Base-by-base conservation (phyloP, 2,329 filamentous ascomycete genomes). In the Colletotrichum spaethianum region DNA sequence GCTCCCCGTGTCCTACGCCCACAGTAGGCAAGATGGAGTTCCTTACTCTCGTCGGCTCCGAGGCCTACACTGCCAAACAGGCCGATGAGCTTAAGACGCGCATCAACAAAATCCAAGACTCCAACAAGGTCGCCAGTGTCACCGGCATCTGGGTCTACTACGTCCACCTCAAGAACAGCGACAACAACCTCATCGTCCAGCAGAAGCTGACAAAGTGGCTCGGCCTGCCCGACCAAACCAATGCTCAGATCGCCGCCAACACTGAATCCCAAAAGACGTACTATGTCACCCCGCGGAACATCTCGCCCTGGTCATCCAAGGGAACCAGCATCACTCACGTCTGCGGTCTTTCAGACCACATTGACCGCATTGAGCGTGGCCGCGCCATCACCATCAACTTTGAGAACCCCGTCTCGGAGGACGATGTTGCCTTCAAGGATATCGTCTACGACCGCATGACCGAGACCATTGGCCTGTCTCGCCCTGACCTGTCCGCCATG, bases 271-370 rank as follows among this genome's bases (percentile, higher is more conserved):
- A 44, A 77, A 82, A 56, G 79, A 86, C 83, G 73, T 81, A 77
- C 80, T 94, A 95, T 80, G 88, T 98, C 70, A 91, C 89, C 57
- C 96, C 96, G 26, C 90, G 96, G 75, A 93, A 93, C 77, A 95
- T 97, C 76, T 98, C 95, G 50, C 96, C 96, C 80, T 99, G 96
- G 96, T 98, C 95, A 83, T 98, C 95, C 68, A 95, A 98, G 82
- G 96, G 95, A 36, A 98, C 96, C 57, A 96, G 92, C 80, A 98
- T 98, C 81, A 93, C 96, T 65, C 92, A 96, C 75, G 96, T 98
- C 40, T 98, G 96, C 80, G 95, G 94, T 33, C 86, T 98, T 72
- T 90, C 91, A 76, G 85, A 88, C 52, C 83, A 90, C 64, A 88
- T 93, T 38, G 89, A 92, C 79, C 92, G 96, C 70, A 93, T 98